phyloP scores from a whole-genome alignment of 768 basidiomycete genomes.

The Hirschioporus abietinus region DNA sequence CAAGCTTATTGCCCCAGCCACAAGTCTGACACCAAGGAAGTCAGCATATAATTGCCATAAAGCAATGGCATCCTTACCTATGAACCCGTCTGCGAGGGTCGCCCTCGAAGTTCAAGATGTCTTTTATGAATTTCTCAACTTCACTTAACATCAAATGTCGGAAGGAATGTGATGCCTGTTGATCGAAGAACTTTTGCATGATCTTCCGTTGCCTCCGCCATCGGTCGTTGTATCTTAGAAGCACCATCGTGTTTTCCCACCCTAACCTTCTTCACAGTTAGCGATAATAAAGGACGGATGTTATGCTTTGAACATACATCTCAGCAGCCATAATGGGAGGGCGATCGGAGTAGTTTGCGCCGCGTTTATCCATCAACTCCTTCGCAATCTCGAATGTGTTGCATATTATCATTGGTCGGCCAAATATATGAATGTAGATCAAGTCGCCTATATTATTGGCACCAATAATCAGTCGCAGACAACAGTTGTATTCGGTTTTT shows the following conservation, averaged over 20 bases:
- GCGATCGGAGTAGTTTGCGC: constrained; percentile 28
- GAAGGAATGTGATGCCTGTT: background rate
- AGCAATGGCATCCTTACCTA: background rate
- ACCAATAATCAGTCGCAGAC: background rate
- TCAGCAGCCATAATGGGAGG: constrained; percentile 20
- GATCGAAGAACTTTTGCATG: constrained; percentile 57
- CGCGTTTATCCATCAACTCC: constrained; percentile 29
- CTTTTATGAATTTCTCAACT: background rate
- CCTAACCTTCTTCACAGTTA: background rate
- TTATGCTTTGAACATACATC: background rate
- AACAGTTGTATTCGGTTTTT: background rate
- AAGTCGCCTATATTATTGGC: constrained; percentile 23
- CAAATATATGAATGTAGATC: constrained; percentile 25
- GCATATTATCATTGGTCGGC: constrained; percentile 24
- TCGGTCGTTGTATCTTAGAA: constrained; percentile 45
- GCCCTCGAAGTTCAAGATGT: background rate
- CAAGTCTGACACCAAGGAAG: background rate
- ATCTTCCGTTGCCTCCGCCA: constrained; percentile 61
- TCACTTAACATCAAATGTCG: background rate
- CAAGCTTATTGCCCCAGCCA: background rate
- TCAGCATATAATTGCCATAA: background rate
- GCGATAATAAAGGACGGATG: background rate
- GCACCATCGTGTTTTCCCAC: background rate
- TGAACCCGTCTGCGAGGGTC: background rate
- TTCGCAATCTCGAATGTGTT: constrained; percentile 26